phyloP scores from a whole-genome alignment of 768 basidiomycete species.

The Saitozyma podzolica region DNA sequence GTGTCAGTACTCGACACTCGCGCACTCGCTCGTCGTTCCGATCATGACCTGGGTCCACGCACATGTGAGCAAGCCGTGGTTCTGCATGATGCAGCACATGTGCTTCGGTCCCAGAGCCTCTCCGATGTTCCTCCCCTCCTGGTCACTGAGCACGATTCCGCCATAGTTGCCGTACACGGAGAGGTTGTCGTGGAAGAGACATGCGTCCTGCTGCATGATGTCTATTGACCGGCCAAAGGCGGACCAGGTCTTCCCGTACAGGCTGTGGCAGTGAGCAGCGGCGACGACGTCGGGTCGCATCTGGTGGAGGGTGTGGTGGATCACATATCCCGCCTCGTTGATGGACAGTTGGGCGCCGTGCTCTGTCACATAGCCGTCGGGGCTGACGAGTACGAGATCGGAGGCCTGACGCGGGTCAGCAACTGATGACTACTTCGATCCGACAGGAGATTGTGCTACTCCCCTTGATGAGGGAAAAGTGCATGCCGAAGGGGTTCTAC shows the following conservation, averaged over 20 bases:
- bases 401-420: slow-evolving; percentile 6
- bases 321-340: slow-evolving; percentile 22
- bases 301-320: slow-evolving; percentile 19
- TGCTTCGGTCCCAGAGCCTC: slow-evolving; percentile 26
- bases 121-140: slow-evolving; percentile 58
- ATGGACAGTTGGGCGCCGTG: slow-evolving; percentile 17
- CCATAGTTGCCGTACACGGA: slow-evolving; percentile 56
- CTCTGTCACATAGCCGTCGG: slow-evolving; percentile 19
- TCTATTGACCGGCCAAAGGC: slow-evolving; percentile 22
- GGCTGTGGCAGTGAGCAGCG: slow-evolving; percentile 23
- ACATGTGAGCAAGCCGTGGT: slow-evolving; percentile 35
- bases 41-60: slow-evolving; percentile 4
- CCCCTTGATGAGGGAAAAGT: slow-evolving; percentile 58
- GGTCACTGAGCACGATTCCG: slow-evolving; percentile 57
- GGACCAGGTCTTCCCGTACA: slow-evolving; percentile 19
- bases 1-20: too few relatives aligned
- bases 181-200: slow-evolving; percentile 21
- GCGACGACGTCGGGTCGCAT: slow-evolving; percentile 20
- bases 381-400: slow-evolving; percentile 14
- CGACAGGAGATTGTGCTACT: slow-evolving; percentile 37
- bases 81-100: slow-evolving; percentile 27
- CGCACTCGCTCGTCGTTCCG: too few relatives aligned
- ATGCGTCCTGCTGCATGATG: slow-evolving; percentile 26
- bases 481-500: slow-evolving; percentile 50
- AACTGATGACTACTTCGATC: slow-evolving; percentile 15